Evolutionary conservation across 2,329 filamentous ascomycete species (phyloP).

Genomic region (Macrophomina tecta): DNA sequence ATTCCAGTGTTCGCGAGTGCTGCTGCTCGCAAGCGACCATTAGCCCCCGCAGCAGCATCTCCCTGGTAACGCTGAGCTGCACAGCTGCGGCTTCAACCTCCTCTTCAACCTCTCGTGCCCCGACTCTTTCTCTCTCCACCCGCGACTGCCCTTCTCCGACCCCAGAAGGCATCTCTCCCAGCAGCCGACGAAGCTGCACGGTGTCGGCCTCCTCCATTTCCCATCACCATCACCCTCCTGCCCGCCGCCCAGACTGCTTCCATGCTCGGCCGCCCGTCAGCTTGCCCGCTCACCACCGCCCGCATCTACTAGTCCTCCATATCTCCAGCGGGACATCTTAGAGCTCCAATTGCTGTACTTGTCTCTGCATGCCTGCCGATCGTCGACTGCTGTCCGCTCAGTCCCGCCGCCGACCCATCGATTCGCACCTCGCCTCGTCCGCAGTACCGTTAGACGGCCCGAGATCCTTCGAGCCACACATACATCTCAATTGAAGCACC

Average conservation of each 20-base stretch:
- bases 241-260: slow-evolving; percentile 32
- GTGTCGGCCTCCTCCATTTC: slow-evolving; percentile 30
- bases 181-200: slow-evolving; percentile 32
- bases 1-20: slow-evolving; percentile 29
- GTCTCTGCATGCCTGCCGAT: slow-evolving; percentile 17
- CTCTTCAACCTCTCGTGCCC: slow-evolving; percentile 38
- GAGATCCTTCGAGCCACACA: slow-evolving; percentile 17
- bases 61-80: slow-evolving; percentile 32
- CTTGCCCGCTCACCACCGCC: slow-evolving; percentile 28
- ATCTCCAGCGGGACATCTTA: slow-evolving; percentile 23
- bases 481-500: slow-evolving; percentile 15
- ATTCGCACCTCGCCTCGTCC: slow-evolving; percentile 12
- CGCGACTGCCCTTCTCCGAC: slow-evolving; percentile 45
- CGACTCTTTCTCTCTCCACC: slow-evolving; percentile 33
- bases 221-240: slow-evolving; percentile 37
- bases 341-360: slow-evolving; percentile 22
- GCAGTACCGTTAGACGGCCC: slow-evolving; percentile 19
- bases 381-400: slow-evolving; percentile 9
- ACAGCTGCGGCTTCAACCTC: slow-evolving; percentile 43
- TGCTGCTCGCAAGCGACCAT: slow-evolving; percentile 31
- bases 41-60: slow-evolving; percentile 36
- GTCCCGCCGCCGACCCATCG: slow-evolving; percentile 17
- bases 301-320: slow-evolving; percentile 4
- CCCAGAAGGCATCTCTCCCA: slow-evolving; percentile 41
- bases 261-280: slow-evolving; percentile 33